A percentile compares a stretch with the other conserved stretches of the same genome.
These are phyloP conservation scores for Alternaria triticina DNA, from an alignment of 2,329 filamentous ascomycete species.

Conservation along the genomic window DNA sequence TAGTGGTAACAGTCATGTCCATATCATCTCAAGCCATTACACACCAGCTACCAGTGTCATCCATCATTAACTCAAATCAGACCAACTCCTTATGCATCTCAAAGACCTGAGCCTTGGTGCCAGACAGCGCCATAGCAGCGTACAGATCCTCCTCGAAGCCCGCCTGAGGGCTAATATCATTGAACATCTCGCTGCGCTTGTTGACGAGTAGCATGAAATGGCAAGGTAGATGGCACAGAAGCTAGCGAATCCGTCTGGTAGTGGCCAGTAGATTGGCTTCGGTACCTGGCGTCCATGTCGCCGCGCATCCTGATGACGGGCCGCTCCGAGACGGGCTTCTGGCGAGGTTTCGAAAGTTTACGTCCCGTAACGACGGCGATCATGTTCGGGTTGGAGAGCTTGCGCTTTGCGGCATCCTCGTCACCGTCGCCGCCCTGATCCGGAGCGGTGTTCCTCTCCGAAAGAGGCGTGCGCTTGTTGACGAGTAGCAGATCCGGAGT, in stretches of 20 bases:
- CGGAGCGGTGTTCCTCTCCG: neutral
- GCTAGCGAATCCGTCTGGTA: neutral
- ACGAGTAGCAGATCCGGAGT: neutral
- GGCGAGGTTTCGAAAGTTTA: neutral
- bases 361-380: no score
- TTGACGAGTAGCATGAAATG: neutral
- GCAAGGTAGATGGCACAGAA: neutral
- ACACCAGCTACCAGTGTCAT: neutral
- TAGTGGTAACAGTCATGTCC: neutral
- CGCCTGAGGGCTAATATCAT: constrained; percentile 15
- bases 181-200: neutral
- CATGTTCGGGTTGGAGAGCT: constrained; percentile 16
- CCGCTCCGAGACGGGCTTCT: neutral
- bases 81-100: neutral
- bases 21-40: neutral
- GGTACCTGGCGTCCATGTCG: neutral
- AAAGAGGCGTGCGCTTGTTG: neutral
- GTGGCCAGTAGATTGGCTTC: neutral
- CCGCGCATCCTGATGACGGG: neutral
- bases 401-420: constrained; percentile 21
- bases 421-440: constrained; percentile 1
- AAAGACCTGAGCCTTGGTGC: neutral
- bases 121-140: constrained; percentile 7
- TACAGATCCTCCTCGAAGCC: constrained; percentile 20
- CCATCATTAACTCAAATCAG: neutral